Evolutionary conservation across 805 yeast genomes (phyloP), one percentile per base, ranked within the genome.

Genomic region (Kodamaea lidongshanica): DNA sequence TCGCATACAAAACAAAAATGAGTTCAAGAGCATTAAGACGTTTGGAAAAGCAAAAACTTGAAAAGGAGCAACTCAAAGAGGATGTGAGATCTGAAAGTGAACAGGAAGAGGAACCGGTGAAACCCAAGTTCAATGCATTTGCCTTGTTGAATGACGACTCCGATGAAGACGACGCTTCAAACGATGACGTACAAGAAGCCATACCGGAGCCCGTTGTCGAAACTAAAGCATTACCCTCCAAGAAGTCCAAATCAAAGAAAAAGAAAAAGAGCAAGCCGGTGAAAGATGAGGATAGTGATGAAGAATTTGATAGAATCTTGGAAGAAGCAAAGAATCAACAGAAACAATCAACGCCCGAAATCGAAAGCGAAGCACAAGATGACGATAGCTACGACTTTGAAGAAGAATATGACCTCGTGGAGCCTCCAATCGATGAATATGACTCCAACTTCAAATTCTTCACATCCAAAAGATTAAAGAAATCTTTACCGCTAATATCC

Each of bases 261-360:
- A 44, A 47, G 38, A 49, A 40, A 19, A 41, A 41, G 32, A 42
- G 42, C 22, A 44, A 32, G 27, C n/a, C n/a, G n/a, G n/a, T n/a
- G n/a, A n/a, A n/a, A n/a, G n/a, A 16, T 33, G 15, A 12, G 42
- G 55, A 58, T n/a, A 65, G 67, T 35, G 80, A 75, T 40, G 78
- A 72, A 6, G 84, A 76, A 19, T 54, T 80, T 15, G 84, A 78
- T 49, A 57, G 56, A 36, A 57, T 77, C 4, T 48, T 80, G 4
- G 67, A 58, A 12, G 72, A 75, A 32, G 54, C 50, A 12, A 25
- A 26, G 24, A 24, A 21, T 5, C 14, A 8, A 16, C 32, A 22
- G 17, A 13, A 11, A 20, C 11, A 15, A 10, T 21, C 19, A 12
- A 12, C 21, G 15, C 13, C 27, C 6, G 18, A 28, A 4, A 22